Conservation (phyloP, 2,329 filamentous ascomycete genomes). For the Cadophora sp. region DNA sequence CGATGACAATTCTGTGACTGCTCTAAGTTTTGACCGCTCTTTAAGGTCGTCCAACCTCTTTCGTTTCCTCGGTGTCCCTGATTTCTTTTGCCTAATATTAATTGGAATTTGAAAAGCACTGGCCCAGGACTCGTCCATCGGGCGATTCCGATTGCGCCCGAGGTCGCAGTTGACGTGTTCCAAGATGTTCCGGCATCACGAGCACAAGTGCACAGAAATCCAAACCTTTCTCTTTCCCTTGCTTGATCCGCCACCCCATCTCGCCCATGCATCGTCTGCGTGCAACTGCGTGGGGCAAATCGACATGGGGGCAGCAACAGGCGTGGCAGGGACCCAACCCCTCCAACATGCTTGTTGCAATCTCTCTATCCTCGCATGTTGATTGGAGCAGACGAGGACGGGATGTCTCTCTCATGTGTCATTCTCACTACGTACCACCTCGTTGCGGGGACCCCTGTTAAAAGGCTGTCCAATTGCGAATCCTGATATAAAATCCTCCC, state of each 20-base stretch:
- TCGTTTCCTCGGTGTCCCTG: neutral
- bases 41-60: neutral
- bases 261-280: slow-evolving; percentile 12
- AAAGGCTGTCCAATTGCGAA: slow-evolving; percentile 25
- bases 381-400: slow-evolving; percentile 26
- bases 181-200: slow-evolving; percentile 33
- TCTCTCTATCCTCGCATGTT: slow-evolving; percentile 29
- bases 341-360: slow-evolving; percentile 26
- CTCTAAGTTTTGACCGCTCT: slow-evolving; percentile 7
- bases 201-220: slow-evolving; percentile 15
- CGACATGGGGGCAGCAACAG: slow-evolving; percentile 1
- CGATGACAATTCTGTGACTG: slow-evolving; percentile 11
- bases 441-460: slow-evolving; percentile 35
- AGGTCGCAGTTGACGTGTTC: slow-evolving; percentile 15
- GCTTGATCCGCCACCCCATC: slow-evolving; percentile 10
- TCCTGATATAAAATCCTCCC: slow-evolving; percentile 24
- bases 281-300: slow-evolving; percentile 5
- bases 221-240: neutral
- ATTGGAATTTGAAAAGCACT: neutral
- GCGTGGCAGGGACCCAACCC: slow-evolving; percentile 23
- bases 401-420: slow-evolving; percentile 31
- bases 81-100: slow-evolving; percentile 10
- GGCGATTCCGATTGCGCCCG: slow-evolving; percentile 33
- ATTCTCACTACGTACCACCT: slow-evolving; percentile 29
- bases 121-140: neutral